Conservation (phyloP, 768 basidiomycete species). For the Calocybe indica region DNA sequence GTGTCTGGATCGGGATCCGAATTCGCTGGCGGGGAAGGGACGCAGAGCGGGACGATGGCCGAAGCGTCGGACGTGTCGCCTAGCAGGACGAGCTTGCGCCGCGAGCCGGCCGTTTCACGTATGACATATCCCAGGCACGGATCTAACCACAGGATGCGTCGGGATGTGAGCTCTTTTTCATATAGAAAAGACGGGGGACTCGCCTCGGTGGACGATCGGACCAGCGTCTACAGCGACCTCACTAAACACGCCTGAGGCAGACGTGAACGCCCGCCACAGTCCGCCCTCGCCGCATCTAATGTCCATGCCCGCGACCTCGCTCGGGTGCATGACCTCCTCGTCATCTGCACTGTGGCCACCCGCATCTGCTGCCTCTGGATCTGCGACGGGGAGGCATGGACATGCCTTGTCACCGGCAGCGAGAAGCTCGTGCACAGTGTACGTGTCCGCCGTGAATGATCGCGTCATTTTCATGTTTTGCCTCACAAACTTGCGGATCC, state of each 20-base stretch:
- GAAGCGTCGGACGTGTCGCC: conserved; percentile 74
- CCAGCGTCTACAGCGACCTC: conserved; percentile 63
- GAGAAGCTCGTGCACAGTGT: conserved; percentile 77
- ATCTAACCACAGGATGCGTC: conserved; percentile 45
- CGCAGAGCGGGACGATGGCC: conserved; percentile 50
- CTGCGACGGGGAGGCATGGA: conserved; percentile 33
- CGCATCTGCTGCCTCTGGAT: conserved; percentile 8
- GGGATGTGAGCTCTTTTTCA: background rate
- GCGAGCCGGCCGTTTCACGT: conserved; percentile 42
- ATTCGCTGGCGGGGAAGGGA: too few relatives aligned
- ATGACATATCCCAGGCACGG: conserved; percentile 79
- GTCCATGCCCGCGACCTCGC: conserved; percentile 59
- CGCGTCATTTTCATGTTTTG: conserved; percentile 64
- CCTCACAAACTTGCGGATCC: conserved; percentile 71
- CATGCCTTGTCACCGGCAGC: conserved; percentile 45
- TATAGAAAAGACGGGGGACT: conserved; percentile 11
- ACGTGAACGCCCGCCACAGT: conserved; percentile 56
- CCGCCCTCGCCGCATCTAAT: conserved; percentile 50
- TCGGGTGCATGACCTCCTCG: conserved; percentile 45
- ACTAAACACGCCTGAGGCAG: conserved; percentile 30
- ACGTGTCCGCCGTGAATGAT: conserved; percentile 52
- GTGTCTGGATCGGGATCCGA: too few relatives aligned
- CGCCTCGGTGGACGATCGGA: conserved; percentile 72
- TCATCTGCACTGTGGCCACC: too few relatives aligned
- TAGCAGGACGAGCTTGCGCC: conserved; percentile 65